A percentile compares a stretch with the other conserved stretches of the same genome.
Evolutionary conservation across 192 early-diverging fungal species (phyloP).

Genomic region (Podila minutissima): DNA sequence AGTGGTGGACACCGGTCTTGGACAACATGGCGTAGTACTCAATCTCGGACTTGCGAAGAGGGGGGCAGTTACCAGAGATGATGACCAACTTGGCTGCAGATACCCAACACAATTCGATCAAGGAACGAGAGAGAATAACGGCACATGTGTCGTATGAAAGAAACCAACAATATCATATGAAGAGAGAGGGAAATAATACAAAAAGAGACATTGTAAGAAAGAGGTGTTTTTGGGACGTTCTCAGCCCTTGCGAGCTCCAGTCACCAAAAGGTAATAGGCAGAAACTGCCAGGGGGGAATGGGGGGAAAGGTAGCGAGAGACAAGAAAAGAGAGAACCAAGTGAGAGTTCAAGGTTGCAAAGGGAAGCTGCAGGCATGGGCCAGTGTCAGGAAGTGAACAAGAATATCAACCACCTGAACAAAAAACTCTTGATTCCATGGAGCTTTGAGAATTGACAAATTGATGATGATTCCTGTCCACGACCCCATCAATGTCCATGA

Average conservation of each 20-base stretch:
- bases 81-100: constrained; percentile 94
- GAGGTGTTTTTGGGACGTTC: constrained; percentile 50
- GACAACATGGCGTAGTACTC: constrained; percentile 99
- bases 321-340: background rate
- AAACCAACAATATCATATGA: constrained; percentile 4
- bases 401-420: too few relatives aligned
- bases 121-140: background rate
- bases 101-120: constrained; percentile 4
- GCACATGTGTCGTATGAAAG: constrained; percentile 2
- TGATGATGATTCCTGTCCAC: too few relatives aligned
- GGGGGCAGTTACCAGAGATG: constrained; percentile 99
- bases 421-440: too few relatives aligned
- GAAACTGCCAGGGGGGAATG: constrained; percentile 9
- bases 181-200: constrained; percentile 7
- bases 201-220: constrained; percentile 29
- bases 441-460: too few relatives aligned
- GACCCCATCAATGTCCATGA: too few relatives aligned
- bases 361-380: background rate
- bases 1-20: constrained; percentile 99
- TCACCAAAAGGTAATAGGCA: constrained; percentile 47
- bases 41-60: constrained; percentile 99
- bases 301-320: too few relatives aligned
- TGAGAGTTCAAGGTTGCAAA: background rate
- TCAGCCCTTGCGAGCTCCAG: constrained; percentile 56
- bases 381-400: background rate